Base-by-base conservation (phyloP, 306 rosid genomes). In the Malus sieversii region DNA sequence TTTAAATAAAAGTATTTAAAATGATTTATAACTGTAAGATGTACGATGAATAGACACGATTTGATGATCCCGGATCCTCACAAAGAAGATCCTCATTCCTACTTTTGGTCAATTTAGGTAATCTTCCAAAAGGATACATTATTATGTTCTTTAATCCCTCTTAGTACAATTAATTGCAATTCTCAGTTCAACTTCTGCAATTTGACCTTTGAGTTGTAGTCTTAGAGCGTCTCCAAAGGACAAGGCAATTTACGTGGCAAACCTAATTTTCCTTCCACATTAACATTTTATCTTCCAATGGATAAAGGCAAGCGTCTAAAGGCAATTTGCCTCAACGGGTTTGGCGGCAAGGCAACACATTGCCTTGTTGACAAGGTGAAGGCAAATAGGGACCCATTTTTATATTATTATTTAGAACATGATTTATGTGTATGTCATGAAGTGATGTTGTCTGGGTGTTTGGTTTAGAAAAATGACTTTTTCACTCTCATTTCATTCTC, bases 21-120 rank as follows among this genome's bases (percentile, higher is more conserved):
- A 27, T 27, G 29, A 27, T 27, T 27, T 27, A 0, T 27, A 27
- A 27, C 29, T 2, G 29, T 0, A 27, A 2, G 29, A 27, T 27
- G 3, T 27, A 27, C 29, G 29, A 27, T 27, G 2, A 27, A 27
- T 27, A 27, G 29, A 27, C 29, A 27, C 29, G 29, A 27, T 27
- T 27, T 27, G 29, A 27, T 27, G 29, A 2, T 27, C 29, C 29
- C 3, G 29, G 29, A 27, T 27, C 2, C 29, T 27, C 29, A 27
- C 29, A 27, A 27, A 27, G 29, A 27, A 27, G 29, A 27, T 27
- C 29, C 29, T 27, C 29, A 27, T 27, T 27, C 29, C 44, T 65
- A 32, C 68, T 59, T 74, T 78, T 74, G 82, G 15, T 77, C 72
- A 30, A 38, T 79, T 77, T 73, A 66, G 35, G 20, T 44, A 73